phyloP scores from a whole-genome alignment of 352 stramenopile genomes.

The Globisporangium middletonii region DNA sequence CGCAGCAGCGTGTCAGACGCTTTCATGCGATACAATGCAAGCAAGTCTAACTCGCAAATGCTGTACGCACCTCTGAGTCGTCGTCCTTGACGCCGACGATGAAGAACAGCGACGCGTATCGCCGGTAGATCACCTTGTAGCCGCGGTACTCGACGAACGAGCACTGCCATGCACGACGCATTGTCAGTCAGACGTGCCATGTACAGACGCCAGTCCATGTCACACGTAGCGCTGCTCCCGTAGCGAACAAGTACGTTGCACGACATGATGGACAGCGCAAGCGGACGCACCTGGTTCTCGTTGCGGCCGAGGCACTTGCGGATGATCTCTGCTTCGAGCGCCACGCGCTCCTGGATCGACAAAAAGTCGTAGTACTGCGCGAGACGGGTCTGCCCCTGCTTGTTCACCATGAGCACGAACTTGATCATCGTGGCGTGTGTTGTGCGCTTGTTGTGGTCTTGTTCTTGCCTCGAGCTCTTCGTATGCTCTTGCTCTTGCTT shows the following conservation, averaged over 20 bases:
- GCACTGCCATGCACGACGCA: constrained; percentile 70
- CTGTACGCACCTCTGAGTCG: constrained; percentile 69
- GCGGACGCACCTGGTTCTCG: constrained; percentile 85
- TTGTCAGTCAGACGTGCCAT: too few species aligned
- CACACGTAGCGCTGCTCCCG: too few species aligned
- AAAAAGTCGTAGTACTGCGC: constrained; percentile 99
- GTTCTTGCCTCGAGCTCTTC: too few species aligned
- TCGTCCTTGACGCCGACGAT: constrained; percentile 98
- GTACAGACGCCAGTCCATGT: too few species aligned
- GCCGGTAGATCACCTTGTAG: constrained; percentile 98
- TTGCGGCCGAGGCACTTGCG: constrained; percentile 98
- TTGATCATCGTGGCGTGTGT: constrained; percentile 79
- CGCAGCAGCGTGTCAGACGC: background rate
- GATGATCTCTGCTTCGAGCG: constrained; percentile 99
- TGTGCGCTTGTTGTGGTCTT: too few species aligned
- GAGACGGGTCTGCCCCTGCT: constrained; percentile 99
- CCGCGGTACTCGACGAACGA: constrained; percentile 99
- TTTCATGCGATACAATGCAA: background rate
- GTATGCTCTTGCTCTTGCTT: too few species aligned
- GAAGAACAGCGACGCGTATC: constrained; percentile 99
- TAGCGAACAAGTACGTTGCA: too few species aligned
- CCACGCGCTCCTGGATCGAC: constrained; percentile 96
- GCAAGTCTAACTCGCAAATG: too few species aligned
- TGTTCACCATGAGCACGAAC: constrained; percentile 97
- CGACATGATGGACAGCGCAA: too few species aligned